Conservation (phyloP, 495 filamentous ascomycete genomes). For the Trypethelium eluteriae region DNA sequence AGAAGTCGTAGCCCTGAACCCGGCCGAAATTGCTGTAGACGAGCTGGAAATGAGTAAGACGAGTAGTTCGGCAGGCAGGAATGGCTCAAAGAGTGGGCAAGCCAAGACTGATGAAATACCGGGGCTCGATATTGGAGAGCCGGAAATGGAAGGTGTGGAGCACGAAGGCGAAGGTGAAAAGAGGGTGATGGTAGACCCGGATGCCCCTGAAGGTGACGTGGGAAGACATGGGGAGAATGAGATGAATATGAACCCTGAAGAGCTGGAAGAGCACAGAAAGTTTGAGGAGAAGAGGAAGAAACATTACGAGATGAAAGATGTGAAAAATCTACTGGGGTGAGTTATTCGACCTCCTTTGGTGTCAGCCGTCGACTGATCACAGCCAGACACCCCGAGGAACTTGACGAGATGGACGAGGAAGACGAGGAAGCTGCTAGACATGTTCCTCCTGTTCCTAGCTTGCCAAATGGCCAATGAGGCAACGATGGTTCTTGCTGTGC, state of each 20-base stretch:
- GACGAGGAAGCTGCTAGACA: constrained; percentile 13
- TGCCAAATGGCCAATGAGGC: constrained; percentile 27
- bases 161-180: constrained; percentile 53
- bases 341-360: constrained; percentile 22
- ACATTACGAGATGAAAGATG: constrained; percentile 98
- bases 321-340: constrained; percentile 79
- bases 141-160: constrained; percentile 49
- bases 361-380: neutral
- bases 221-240: constrained; percentile 47
- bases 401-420: constrained; percentile 32
- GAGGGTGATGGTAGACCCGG: constrained; percentile 68
- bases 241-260: constrained; percentile 62
- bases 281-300: constrained; percentile 88
- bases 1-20: constrained; percentile 53
- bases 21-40: constrained; percentile 52
- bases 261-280: constrained; percentile 76
- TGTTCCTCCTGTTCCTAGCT: neutral
- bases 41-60: constrained; percentile 57
- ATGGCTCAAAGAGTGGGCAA: constrained; percentile 4
- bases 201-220: constrained; percentile 49
- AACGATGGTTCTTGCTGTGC: neutral
- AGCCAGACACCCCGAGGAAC: constrained; percentile 31
- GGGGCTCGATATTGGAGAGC: constrained; percentile 86
- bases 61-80: constrained; percentile 19
- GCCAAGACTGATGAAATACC: constrained; percentile 73